Evolutionary conservation across 352 stramenopile genomes (phyloP), one percentile per base, ranked within the genome.

Genomic region (Phytophthora agathidicida): DNA sequence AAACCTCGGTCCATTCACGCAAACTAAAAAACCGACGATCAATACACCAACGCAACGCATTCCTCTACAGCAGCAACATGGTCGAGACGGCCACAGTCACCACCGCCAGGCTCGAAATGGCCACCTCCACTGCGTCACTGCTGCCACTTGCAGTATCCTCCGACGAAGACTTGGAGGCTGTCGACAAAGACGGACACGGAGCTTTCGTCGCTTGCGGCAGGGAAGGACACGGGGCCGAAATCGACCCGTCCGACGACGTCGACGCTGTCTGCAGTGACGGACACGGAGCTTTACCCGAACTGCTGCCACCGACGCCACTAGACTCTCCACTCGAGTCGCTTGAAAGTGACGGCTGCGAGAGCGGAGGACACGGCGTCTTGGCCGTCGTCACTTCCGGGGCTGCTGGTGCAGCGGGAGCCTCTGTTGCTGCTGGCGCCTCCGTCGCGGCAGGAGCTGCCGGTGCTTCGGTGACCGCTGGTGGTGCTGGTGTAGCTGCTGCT

Each of bases 291-390:
- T 75, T 75, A 17, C 32, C 62, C 7, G 57, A 49, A 8, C 16
- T 39, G 31, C 46, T 60, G 49, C 24, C 27, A 32, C 48, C 51
- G 44, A 32, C 13, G n/a, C 51, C 39, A 39, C 44, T 39, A 24
- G 42, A 56, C 35, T 66, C 46, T 3, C 26, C 35, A n/a, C 51
- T 66, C n/a, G 41, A 45, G 41, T 38, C 54, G 46, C 59, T 66
- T 14, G 59, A 55, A 2, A 66, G 36, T 16, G 60, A 47, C 14
- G 60, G 64, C 33, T 77, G 64, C 31, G 47, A 41, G 2, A 77
- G 55, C 33, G 68, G 60, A 19, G 68, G 68, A 17, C 68, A 77
- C 30, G 68, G 68, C 14, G 68, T 59, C 43, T 68, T 70, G 28
- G 42, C 42, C 37, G 51, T 17, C 3, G 48, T 41, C 13, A 23